Base-by-base conservation (phyloP, 257 asterid genomes). In the Catharanthus roseus region DNA sequence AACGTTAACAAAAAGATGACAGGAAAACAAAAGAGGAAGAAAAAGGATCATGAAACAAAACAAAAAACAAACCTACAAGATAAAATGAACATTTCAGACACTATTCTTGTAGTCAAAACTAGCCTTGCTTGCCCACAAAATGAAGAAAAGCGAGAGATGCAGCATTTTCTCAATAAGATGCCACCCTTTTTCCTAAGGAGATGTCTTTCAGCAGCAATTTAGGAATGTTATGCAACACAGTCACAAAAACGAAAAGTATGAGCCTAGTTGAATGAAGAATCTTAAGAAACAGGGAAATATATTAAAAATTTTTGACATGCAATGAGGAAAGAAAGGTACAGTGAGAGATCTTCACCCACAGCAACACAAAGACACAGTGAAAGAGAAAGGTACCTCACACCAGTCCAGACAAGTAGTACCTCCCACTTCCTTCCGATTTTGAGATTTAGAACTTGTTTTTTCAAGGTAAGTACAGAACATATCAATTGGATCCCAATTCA, bases 401-500 rank as follows among this genome's bases (percentile, higher is more conserved):
- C 99, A 95, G 77, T 95, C 99, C 73, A 82, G 82, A 82, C 83
- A 79, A 74, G 81, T 81, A 54, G 84, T 69, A 65, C 81, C 77
- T 66, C 73, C 57, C 47, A 75, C 41, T n/a, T 77, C 82, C 72
- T 81, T 83, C 61, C 75, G 85, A 33, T 61, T 75, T 53, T 74
- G 82, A 72, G 88, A 78, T 50, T 75, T 85, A 41, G 95, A 78
- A 75, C 79, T 79, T 77, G 79, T 81, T 55, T 81, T 87, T 84
- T 95, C 97, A 81, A 95, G 82, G 76, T 89, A 91, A 62, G 83
- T 77, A 72, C 87, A 78, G 77, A 95, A 87, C 97, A 95, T 86
- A 64, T 69, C 65, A 77, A 89, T 74, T 23, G 99, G 99, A 75
- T 95, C 98, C 99, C 99, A 95, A 69, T 86, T 79, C 81, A 86